Evolutionary conservation across 345 rosid genomes (phyloP).

Genomic region (Linum lewisii): DNA sequence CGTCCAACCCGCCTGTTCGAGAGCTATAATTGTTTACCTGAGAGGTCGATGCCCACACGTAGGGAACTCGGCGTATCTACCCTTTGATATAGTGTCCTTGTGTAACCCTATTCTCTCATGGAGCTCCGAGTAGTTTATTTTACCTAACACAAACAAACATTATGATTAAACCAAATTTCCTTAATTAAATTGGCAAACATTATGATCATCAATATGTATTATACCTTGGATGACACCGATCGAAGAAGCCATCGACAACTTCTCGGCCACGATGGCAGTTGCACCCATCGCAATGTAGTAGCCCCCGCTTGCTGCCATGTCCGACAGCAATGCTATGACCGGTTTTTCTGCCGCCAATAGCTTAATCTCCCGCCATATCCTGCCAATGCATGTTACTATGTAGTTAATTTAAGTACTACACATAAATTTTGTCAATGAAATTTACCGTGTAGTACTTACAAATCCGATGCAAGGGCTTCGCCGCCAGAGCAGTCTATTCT

Average conservation of each 20-base stretch:
- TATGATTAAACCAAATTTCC: neutral
- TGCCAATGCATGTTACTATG: conserved; percentile 24
- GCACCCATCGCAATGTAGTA: conserved; percentile 98
- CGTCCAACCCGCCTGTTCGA: too few species aligned
- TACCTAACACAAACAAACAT: conserved; percentile 34
- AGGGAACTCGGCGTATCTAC: conserved; percentile 77
- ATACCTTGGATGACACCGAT: conserved; percentile 92
- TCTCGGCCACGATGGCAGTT: conserved; percentile 59
- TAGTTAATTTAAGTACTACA: too few species aligned
- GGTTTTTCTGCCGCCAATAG: conserved; percentile 74
- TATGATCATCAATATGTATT: too few species aligned
- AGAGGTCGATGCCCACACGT: conserved; percentile 85
- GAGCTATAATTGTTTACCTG: conserved; percentile 36
- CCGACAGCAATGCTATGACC: conserved; percentile 85
- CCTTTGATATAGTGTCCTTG: conserved; percentile 87
- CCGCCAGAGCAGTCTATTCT: conserved; percentile 97
- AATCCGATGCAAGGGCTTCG: conserved; percentile 93
- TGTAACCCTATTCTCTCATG: conserved; percentile 83
- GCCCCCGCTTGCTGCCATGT: conserved; percentile 95
- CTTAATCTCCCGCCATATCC: conserved; percentile 92
- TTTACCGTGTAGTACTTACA: conserved; percentile 53
- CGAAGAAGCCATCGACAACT: conserved; percentile 74
- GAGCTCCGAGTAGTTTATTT: conserved; percentile 67
- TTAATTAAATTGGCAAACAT: neutral
- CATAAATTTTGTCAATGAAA: neutral